Conservation (phyloP, 495 filamentous ascomycete genomes). For the Tuber microsphaerosporum region DNA sequence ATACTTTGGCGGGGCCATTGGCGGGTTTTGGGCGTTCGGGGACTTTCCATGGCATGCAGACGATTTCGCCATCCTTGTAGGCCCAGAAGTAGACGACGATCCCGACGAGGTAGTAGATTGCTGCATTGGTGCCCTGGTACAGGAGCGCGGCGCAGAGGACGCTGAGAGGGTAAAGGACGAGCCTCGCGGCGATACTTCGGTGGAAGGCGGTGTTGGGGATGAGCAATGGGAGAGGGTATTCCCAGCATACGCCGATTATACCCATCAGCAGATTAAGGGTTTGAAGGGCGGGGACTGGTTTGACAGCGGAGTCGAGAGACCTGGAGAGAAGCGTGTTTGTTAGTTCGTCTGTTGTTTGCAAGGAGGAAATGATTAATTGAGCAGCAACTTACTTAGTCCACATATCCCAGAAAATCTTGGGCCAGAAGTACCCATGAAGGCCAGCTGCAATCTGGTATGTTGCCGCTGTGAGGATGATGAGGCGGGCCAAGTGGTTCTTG, state of each 20-base stretch:
- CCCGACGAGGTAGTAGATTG: slow-evolving; percentile 84
- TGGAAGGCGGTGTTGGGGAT: slow-evolving; percentile 63
- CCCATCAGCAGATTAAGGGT: slow-evolving; percentile 91
- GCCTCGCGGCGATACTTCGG: slow-evolving; percentile 75
- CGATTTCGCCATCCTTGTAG: slow-evolving; percentile 79
- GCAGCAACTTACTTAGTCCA: slow-evolving; percentile 56
- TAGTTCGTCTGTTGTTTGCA: slow-evolving; percentile 12
- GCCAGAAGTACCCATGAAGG: slow-evolving; percentile 91
- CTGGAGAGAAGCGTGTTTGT: slow-evolving; percentile 14
- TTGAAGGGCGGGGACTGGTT: slow-evolving; percentile 82
- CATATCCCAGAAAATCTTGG: slow-evolving; percentile 98
- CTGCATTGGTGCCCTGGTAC: slow-evolving; percentile 89
- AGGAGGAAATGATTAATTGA: background rate
- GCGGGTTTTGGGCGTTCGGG: slow-evolving; percentile 33
- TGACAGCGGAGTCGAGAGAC: slow-evolving; percentile 76
- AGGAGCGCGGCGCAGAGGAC: slow-evolving; percentile 67
- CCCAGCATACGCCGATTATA: slow-evolving; percentile 71
- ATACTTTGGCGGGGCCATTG: slow-evolving; percentile 25
- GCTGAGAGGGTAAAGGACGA: slow-evolving; percentile 74
- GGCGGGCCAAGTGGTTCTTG: slow-evolving; percentile 96
- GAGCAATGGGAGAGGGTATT: slow-evolving; percentile 72
- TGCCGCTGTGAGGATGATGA: slow-evolving; percentile 80
- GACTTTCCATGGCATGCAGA: slow-evolving; percentile 42
- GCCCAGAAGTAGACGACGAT: slow-evolving; percentile 91
- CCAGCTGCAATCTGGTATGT: slow-evolving; percentile 79